Base-by-base conservation (phyloP, 176 grass and related monocot species). In the Carex pumila region DNA sequence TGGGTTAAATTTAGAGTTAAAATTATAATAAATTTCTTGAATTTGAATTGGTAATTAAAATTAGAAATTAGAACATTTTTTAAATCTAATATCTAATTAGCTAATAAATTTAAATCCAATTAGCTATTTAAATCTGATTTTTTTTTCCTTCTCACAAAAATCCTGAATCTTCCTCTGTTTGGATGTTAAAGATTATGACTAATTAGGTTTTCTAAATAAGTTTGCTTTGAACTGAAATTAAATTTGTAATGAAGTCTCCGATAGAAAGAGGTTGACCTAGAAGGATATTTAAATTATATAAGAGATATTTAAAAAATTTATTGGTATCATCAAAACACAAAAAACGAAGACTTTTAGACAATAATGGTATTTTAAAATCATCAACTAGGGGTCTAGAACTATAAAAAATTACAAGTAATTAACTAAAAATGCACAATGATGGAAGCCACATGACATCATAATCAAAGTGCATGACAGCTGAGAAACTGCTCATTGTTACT, bases 381-480 rank as follows among this genome's bases (percentile, higher is more conserved):
- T 45, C 37, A 71, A 19, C 14, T n/a, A 36, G 39, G 37, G 0
- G 25, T 25, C 25, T 25, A 25, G 25, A 25, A 71, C 14, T 18
- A 21, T 71, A 17, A 18, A 71, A 45, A 45, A 21, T 45, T 71
- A 11, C 7, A 45, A 45, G 0, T 14, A 75, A 75, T 19, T 22
- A 76, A 76, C 47, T 76, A 53, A 76, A 55, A 3, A 37, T 69
- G 50, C 47, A 76, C 2, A 76, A 31, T 76, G 71, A 76, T 76
- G 72, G 12, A 49, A 76, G 10, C 71, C 71, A 75, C 21, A 76
- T 76, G 72, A 76, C 72, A 76, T 76, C 72, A 76, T 30, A 76
- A 76, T 12, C 72, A 15, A 54, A 76, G 47, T 76, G 72, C 71
- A 31, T 0, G 49, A 54, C 72, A 76, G 72, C 22, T 55, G 11